Evolutionary conservation across 441 rosid species (phyloP), one percentile per base, ranked within the genome.

Genomic region (Jatropha podagrica): DNA sequence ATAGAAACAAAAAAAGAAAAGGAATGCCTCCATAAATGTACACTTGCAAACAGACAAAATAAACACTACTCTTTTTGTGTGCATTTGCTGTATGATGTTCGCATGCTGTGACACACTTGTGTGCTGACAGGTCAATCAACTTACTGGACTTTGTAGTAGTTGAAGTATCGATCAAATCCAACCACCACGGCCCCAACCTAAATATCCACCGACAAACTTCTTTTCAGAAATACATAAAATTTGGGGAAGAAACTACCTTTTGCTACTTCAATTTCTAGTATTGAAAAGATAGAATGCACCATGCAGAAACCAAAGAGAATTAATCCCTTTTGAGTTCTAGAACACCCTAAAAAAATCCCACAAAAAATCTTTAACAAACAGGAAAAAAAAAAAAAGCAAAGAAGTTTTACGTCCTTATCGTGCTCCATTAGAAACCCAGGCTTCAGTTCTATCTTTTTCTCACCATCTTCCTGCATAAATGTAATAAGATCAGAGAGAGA

Each of bases 121-220:
- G 69, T 37, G 51, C 18, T 23, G 62, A 54, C 72, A 23, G 14
- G 32, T 0, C 32, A 32, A 55, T 23, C 56, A 74, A 80, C 97
- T 87, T 87, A 95, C 97, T 95, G 97, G 79, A 93, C 95, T 89
- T 95, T 95, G 86, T 90, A 95, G 85, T 89, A 91, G 88, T 96
- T 91, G 74, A 93, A 88, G 73, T 85, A 74, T 42, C 96, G 94
- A 82, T 93, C 98, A 75, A 96, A 79, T 78, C 99, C 97, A 62
- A 93, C 99, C 80, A 95, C 93, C 62, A 93, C 99, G 41, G 98
- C 97, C 81, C 98, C 98, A 66, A 95, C 97, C 98, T 93, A 83
- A 80, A 71, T 41, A 11, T 10, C 65, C 74, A 76, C 69, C 60
- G 59, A 75, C 68, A 78, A 78, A 71, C 62, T 65, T 78, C 61